Conservation (phyloP, 2,329 filamentous ascomycete genomes). For the Cryphonectria nitschkei region DNA sequence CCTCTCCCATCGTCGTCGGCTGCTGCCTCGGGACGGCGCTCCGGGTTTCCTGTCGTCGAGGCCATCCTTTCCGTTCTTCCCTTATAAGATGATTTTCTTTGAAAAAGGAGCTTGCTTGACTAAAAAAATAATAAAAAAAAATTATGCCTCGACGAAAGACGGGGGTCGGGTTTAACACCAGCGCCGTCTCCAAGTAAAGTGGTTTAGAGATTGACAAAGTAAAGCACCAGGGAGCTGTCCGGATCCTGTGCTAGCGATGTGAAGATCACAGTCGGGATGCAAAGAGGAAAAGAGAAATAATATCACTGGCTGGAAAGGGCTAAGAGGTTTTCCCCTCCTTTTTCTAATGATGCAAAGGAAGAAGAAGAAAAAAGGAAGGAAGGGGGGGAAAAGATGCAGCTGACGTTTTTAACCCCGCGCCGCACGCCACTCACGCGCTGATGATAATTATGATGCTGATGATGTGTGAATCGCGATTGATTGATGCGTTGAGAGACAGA, state of each 20-base stretch:
- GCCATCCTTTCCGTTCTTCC: conserved; percentile 55
- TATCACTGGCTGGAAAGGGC: background rate
- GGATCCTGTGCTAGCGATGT: background rate
- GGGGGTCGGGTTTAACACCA: too few species aligned
- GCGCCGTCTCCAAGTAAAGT: too few species aligned
- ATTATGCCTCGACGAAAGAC: too few species aligned
- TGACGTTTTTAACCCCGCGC: background rate
- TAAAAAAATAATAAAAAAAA: too few species aligned
- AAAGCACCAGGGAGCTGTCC: background rate
- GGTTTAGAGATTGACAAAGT: background rate
- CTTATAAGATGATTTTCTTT: background rate
- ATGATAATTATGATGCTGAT: background rate
- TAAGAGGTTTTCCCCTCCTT: background rate
- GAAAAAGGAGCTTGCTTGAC: background rate
- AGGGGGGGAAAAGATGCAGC: background rate
- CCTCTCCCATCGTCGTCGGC: conserved; percentile 34
- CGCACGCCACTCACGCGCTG: background rate
- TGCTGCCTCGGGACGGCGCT: conserved; percentile 46
- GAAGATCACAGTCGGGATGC: background rate
- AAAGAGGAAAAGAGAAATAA: background rate
- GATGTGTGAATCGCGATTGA: background rate
- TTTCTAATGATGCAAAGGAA: background rate
- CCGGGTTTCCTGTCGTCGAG: conserved; percentile 69
- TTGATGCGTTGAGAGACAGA: background rate
- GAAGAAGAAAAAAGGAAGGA: background rate